Percentiles rank a stretch among this genome's conserved stretches.
These are phyloP conservation scores for Jasminum sambac DNA, from an alignment of 257 asterid genomes.

Conservation along the genomic window DNA sequence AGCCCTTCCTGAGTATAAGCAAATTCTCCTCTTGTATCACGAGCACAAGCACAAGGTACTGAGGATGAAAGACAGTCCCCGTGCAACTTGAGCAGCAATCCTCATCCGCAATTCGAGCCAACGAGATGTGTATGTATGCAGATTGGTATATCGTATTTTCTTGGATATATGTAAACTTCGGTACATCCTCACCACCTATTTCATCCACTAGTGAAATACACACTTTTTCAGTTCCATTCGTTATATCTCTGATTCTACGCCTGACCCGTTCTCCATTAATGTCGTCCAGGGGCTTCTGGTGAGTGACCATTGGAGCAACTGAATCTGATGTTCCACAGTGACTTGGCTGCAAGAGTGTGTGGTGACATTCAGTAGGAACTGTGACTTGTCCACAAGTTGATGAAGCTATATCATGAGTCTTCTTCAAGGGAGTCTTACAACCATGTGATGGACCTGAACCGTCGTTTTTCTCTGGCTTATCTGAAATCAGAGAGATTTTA, in stretches of 20 bases:
- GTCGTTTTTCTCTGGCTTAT: neutral
- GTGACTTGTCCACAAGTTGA: slow-evolving; percentile 43
- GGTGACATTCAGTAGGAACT: slow-evolving; percentile 28
- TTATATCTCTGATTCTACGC: slow-evolving; percentile 37
- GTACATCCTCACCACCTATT: slow-evolving; percentile 44
- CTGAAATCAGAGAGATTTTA: slow-evolving; percentile 8
- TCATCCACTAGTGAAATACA: slow-evolving; percentile 59
- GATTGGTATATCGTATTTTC: slow-evolving; percentile 48
- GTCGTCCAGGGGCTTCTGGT: neutral
- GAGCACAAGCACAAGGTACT: slow-evolving; percentile 77
- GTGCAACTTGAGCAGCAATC: slow-evolving; percentile 61
- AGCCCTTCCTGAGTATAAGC: slow-evolving; percentile 69
- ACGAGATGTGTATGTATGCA: slow-evolving; percentile 53
- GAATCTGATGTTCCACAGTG: slow-evolving; percentile 27
- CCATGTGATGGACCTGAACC: slow-evolving; percentile 6
- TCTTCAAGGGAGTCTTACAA: slow-evolving; percentile 15
- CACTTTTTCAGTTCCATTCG: slow-evolving; percentile 58
- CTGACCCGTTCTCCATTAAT: slow-evolving; percentile 22
- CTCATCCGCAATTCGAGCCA: slow-evolving; percentile 73
- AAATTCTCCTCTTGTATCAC: slow-evolving; percentile 74
- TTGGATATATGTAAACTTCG: slow-evolving; percentile 43
- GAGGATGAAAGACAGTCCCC: slow-evolving; percentile 66
- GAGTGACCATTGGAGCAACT: slow-evolving; percentile 4
- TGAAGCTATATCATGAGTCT: slow-evolving; percentile 40
- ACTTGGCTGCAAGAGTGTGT: slow-evolving; percentile 7